A percentile compares a stretch with the other conserved stretches of the same genome.
phyloP scores from a whole-genome alignment of 305 asterid species.

The Fraxinus velutina region DNA sequence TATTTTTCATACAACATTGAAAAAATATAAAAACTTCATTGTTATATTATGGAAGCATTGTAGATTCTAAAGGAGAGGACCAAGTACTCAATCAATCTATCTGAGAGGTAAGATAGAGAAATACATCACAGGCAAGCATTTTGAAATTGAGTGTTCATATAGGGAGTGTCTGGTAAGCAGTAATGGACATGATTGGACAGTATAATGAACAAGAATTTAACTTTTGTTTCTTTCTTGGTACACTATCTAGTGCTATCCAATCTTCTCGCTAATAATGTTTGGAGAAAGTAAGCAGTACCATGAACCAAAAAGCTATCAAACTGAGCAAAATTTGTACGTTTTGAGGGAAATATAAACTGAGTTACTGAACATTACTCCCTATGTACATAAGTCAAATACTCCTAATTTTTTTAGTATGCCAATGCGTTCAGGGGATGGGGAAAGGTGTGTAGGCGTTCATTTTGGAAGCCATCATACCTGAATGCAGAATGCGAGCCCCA shows the following conservation, averaged over 20 bases:
- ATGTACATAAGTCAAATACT: background rate
- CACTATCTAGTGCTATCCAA: background rate
- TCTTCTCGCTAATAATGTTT: background rate
- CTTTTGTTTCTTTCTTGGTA: background rate
- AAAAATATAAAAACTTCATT: background rate
- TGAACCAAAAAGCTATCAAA: background rate
- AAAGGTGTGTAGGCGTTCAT: background rate
- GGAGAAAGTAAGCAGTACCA: background rate
- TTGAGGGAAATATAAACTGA: background rate
- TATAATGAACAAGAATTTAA: background rate
- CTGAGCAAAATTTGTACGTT: background rate
- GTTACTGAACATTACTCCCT: background rate
- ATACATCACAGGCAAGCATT: background rate
- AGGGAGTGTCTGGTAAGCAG: background rate
- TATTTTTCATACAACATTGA: background rate
- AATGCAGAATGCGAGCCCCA: slow-evolving; percentile 91
- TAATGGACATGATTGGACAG: background rate
- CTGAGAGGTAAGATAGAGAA: background rate
- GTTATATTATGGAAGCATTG: background rate
- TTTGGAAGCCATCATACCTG: slow-evolving; percentile 48
- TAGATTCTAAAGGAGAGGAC: background rate
- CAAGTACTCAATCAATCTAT: background rate
- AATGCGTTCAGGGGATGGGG: background rate
- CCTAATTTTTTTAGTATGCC: background rate
- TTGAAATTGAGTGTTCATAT: background rate